These are phyloP conservation scores for Pyrus communis DNA, from an alignment of 306 rosid genomes.

Conservation along the genomic window DNA sequence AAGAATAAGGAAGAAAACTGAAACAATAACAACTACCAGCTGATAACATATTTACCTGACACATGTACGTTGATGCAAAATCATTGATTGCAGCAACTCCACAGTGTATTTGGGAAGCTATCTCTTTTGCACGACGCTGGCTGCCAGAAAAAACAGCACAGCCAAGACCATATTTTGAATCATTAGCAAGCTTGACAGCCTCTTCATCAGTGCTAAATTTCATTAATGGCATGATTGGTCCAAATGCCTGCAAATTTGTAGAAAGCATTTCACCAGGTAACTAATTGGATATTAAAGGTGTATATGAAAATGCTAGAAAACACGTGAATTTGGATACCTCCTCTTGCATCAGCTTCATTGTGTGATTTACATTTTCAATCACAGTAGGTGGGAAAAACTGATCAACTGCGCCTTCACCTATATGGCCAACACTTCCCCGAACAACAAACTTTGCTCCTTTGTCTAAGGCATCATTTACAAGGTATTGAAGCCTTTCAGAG, in stretches of 20 bases:
- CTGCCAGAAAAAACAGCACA: slow-evolving; percentile 90
- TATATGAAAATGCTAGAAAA: slow-evolving; percentile 4
- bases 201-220: slow-evolving; percentile 81
- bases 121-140: slow-evolving; percentile 62
- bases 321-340: slow-evolving; percentile 50
- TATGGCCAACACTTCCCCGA: slow-evolving; percentile 83
- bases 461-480: slow-evolving; percentile 77
- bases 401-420: slow-evolving; percentile 86
- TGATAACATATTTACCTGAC: slow-evolving; percentile 52
- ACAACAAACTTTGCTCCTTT: slow-evolving; percentile 85
- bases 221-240: slow-evolving; percentile 91
- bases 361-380: slow-evolving; percentile 76
- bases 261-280: slow-evolving; percentile 8
- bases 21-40: not conserved
- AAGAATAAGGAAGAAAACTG: not conserved
- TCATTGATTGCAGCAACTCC: slow-evolving; percentile 79
- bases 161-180: slow-evolving; percentile 84
- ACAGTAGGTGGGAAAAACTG: slow-evolving; percentile 90
- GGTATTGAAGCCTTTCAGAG: slow-evolving; percentile 86
- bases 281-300: not conserved
- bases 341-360: slow-evolving; percentile 93
- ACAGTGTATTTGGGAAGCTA: slow-evolving; percentile 71
- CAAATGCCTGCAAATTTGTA: slow-evolving; percentile 58
- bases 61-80: slow-evolving; percentile 78
- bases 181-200: slow-evolving; percentile 75